Base-by-base conservation (phyloP, 257 asterid genomes). In the Penstemon newberryi region DNA sequence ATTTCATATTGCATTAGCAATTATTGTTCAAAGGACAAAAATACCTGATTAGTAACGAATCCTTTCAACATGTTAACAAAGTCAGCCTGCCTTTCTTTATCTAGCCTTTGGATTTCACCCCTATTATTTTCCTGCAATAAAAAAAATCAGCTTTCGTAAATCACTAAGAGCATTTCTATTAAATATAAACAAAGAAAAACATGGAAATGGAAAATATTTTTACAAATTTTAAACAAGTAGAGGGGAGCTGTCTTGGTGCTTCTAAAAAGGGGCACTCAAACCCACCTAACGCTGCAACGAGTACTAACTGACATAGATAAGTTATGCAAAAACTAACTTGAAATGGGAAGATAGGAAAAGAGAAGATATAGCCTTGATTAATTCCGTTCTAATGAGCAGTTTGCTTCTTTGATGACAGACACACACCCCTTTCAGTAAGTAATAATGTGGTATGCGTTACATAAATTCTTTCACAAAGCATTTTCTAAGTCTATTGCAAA, bases 61-160 rank as follows among this genome's bases (percentile, higher is more conserved):
- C 97, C 99, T 77, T 82, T 89, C 76, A 94, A 74, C 99, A 94
- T 94, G 78, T 84, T 77, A 74, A 81, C 82, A 78, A 91, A 91
- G 79, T 91, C 96, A 12, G 43, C 61, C 71, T 74, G 71, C 76
- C 96, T 86, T 79, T 91, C 99, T 60, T 66, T 74, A 56, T 94
- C 92, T 12, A 94, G 83, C 85, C 99, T 87, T 78, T 83, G 87
- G 53, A 85, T 86, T 75, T 94, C 99, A 46, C 75, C 79, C 79
- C 81, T 82, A 73, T 94, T 94, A 63, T 91, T 86, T 81, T 91
- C 99, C 99, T 94, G 91, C 80, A 78, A 75, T 61, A 56, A 72
- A 63, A 56, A 42, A 51, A 63, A 67, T 25, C 57, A 77, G 61
- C 42, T 36, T 67, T 42, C 52, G 47, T 19, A 65, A 40, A 51